phyloP scores from a whole-genome alignment of 2,329 filamentous ascomycete genomes.

The Fusarium bactridioides region DNA sequence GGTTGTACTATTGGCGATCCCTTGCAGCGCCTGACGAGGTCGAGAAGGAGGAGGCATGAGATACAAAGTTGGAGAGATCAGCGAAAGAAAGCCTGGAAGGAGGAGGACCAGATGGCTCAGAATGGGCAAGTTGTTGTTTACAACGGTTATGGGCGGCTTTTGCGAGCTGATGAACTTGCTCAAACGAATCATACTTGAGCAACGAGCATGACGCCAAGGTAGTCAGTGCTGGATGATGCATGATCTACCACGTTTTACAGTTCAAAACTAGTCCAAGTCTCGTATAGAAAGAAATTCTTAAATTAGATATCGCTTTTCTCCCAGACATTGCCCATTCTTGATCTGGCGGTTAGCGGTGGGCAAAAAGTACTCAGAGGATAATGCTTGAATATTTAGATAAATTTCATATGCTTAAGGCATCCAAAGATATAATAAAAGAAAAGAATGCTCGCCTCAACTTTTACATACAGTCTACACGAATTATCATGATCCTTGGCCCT shows the following conservation, averaged over 20 bases:
- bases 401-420: no score
- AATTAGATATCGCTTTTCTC: not conserved
- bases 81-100: not conserved
- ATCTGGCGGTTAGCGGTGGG: rapidly evolving
- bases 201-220: not conserved
- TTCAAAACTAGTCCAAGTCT: rapidly evolving
- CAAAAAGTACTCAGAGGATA: not conserved
- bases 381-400: rapidly evolving
- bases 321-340: rapidly evolving
- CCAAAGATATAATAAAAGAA: not conserved
- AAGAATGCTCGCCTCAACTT: not conserved
- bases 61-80: not conserved
- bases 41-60: rapidly evolving
- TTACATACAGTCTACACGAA: not conserved
- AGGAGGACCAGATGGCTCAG: not conserved
- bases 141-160: not conserved
- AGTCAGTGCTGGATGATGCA: not conserved
- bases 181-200: not conserved
- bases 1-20: not conserved
- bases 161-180: not conserved
- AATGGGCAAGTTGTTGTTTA: not conserved
- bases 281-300: rapidly evolving
- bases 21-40: rapidly evolving
- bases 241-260: rapidly evolving
- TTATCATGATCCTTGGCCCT: rapidly evolving